Evolutionary conservation across 129 eudicot species (phyloP), one percentile per base, ranked within the genome.

Genomic region (Oenanthe sinensis): DNA sequence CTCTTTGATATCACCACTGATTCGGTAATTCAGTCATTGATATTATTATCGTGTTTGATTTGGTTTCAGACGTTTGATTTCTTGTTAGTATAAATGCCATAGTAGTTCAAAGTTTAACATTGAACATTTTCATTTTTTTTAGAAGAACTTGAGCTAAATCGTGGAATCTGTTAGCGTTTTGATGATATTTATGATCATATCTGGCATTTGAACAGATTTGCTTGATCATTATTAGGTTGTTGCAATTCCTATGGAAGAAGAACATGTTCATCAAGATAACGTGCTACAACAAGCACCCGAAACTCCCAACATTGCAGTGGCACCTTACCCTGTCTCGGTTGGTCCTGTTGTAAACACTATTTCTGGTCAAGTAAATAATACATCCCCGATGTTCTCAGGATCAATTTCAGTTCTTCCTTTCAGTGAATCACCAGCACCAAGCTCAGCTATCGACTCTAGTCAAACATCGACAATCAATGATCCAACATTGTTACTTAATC

Each of bases 1-100:
- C 97, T 93, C 85, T 93, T 93, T 39, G 98, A 93, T 77, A 93
- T 93, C 80, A 89, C 98, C 58, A 82, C 98, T 8, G 95, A 89
- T 80, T 81, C 93, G 81, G 97, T 91, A 58, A 82, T 85, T 40
- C 28, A 17, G 17, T 40, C 8, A 16, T 69, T 69, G 12, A 1
- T 28, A 1, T 15, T 36, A 17, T 36, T 63, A 7, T 8, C 70
- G 5, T 0, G 10, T 22, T 60, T 17, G 6, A 20, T 60, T 60
- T 33, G 36, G 69, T 62, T 22, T 62, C 13, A 19, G 14, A 24
- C 50, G 9, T 44, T 5, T 44, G 9, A 44, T 44, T 33, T 33
- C 9, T 44, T 44, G 50, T 46, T 46, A 2, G 13, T 46, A 46
- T 46, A 46, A 11, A 46, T 46, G 16, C 15, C 50, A 46, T 14